A percentile compares a stretch with the other conserved stretches of the same genome.
Evolutionary conservation across 1,284 basidiomycete genomes (phyloP).

Genomic region (Trametes sp.): DNA sequence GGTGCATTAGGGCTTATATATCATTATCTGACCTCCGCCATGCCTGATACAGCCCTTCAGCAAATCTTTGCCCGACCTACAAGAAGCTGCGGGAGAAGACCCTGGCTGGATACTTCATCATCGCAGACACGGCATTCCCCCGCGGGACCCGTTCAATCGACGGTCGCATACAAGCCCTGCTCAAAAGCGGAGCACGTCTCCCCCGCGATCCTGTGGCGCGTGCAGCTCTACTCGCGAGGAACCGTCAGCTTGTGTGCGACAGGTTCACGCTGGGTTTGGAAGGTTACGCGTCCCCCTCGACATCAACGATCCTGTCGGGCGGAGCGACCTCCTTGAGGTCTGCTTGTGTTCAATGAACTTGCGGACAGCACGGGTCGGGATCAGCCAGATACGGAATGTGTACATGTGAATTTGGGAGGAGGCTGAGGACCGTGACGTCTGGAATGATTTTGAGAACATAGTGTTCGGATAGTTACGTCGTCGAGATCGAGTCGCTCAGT

Average conservation of each 20-base stretch:
- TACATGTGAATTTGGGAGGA: conserved; percentile 47
- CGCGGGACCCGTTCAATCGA: conserved; percentile 38
- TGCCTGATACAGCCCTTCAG: conserved; percentile 46
- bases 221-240: background rate
- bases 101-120: conserved; percentile 50
- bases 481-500: conserved; percentile 42
- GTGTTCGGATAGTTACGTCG: conserved; percentile 41
- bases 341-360: conserved; percentile 45
- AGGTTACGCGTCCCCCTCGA: conserved; percentile 47
- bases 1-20: conserved; percentile 54
- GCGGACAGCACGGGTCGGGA: conserved; percentile 40
- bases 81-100: conserved; percentile 42
- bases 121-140: conserved; percentile 55
- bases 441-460: conserved; percentile 44
- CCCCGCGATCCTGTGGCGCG: conserved; percentile 35
- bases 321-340: conserved; percentile 43
- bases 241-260: conserved; percentile 41
- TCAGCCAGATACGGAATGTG: conserved; percentile 49
- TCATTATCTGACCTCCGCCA: conserved; percentile 53
- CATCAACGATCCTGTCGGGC: conserved; percentile 37
- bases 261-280: conserved; percentile 51
- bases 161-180: conserved; percentile 48
- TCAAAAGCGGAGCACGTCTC: conserved; percentile 46
- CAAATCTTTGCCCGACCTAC: conserved; percentile 52
- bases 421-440: conserved; percentile 39